phyloP scores from a whole-genome alignment of 345 rosid species.

The Rhodamnia argentea region DNA sequence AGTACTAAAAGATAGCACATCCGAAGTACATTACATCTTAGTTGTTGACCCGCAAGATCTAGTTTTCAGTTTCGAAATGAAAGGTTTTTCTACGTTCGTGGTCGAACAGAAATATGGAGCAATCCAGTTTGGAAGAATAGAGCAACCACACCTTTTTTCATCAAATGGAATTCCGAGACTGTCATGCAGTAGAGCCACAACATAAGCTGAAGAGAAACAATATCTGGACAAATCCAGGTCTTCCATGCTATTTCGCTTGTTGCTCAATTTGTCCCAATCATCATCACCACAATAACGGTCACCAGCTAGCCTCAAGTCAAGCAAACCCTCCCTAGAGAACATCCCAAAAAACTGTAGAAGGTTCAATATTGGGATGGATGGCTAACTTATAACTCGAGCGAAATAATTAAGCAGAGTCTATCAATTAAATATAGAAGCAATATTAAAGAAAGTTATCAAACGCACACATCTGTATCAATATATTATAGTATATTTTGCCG shows the following conservation, averaged over 20 bases:
- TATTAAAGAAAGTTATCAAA: neutral
- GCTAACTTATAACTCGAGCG: neutral
- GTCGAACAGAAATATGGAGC: neutral
- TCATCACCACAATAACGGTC: conserved; percentile 24
- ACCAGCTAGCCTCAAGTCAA: conserved; percentile 29
- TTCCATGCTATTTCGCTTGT: conserved; percentile 10
- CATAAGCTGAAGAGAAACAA: conserved; percentile 40
- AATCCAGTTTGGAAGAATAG: neutral
- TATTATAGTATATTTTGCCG: neutral
- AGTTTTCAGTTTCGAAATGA: neutral
- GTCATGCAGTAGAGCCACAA: conserved; percentile 31
- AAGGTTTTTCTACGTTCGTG: neutral
- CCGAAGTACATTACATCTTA: neutral
- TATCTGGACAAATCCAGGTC: conserved; percentile 31
- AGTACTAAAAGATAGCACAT: neutral
- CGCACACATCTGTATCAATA: neutral
- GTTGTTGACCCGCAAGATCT: neutral
- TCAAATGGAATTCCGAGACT: conserved; percentile 25
- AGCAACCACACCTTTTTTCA: conserved; percentile 20
- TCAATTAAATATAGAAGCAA: neutral
- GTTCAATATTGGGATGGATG: neutral
- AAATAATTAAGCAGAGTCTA: neutral
- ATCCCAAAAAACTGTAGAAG: conserved; percentile 35
- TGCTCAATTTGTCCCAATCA: conserved; percentile 20
- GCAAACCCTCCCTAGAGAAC: conserved; percentile 18